Evolutionary conservation across 495 filamentous ascomycete species (phyloP), one percentile per base, ranked within the genome.

Genomic region (Hypoxylon cercidicola): DNA sequence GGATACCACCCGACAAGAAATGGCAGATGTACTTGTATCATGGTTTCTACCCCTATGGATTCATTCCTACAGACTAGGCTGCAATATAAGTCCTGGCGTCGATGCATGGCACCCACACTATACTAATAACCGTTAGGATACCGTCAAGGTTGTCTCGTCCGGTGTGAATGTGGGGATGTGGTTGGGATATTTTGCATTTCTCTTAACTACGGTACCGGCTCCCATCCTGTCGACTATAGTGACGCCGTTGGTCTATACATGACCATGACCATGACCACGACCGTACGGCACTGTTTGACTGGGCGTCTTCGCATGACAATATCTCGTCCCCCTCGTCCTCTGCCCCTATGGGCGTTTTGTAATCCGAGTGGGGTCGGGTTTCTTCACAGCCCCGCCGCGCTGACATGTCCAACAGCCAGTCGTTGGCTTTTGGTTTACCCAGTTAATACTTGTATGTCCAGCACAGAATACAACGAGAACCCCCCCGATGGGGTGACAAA

Each of bases 81-180:
- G 65, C 56, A 49, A 28, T 46, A 57, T 53, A 64, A 64, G 40
- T 47, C 68, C 30, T 19, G 48, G 54, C 37, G 35, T 45, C 45
- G 54, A 67, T 60, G 68, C 68, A 68, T 70, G 41, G 47, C 51
- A 71, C 16, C 68, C 64, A 71, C 64, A 71, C 60, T 55, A 64
- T 56, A 40, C 64, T 53, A 55, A 48, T 54, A 61, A 30, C 43
- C 35, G 53, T 59, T 59, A 64, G 60, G 34, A 34, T 21, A 15
- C 57, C 55, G 49, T 49, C 53, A 50, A 56, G 63, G 58, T 63
- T 47, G 59, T 58, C 63, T 55, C 28, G 43, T 41, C 54, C 60
- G 41, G 59, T 40, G 43, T 46, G 43, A 50, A 49, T 47, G n/a
- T 44, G 52, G 12, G 34, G 18, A 34, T 46, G 48, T 45, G 30